Evolutionary conservation across 2,329 filamentous ascomycete species (phyloP), one percentile per base, ranked within the genome.

Genomic region (Didymella arachidicola): DNA sequence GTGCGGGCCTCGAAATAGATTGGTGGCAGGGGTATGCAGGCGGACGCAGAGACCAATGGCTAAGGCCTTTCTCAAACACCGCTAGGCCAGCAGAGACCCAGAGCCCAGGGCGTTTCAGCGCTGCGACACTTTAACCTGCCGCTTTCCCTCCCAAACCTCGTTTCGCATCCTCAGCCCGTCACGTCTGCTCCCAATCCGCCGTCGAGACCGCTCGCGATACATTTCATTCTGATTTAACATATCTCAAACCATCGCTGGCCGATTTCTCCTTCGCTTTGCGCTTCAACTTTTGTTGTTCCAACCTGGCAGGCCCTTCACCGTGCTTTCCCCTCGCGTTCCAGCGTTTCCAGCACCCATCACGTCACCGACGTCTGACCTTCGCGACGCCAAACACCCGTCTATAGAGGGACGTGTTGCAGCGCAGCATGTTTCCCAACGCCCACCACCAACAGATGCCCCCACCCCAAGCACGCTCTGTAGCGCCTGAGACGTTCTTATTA

Each of bases 401-500:
- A 68, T 42, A 72, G 61, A 71, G 66, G 64, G 70, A 61, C 71
- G 69, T 73, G 70, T 73, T 74, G 74, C 74, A 73, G 70, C 62
- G 68, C 71, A 77, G 57, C 76, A 83, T 83, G 80, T 83, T 82
- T 75, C 77, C 80, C 64, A 77, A 68, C 69, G 66, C 76, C 61
- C 90, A 93, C 68, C 75, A 83, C 82, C 86, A 90, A 74, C 85
- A 89, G 69, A 97, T 97, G 92, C 90, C 91, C 71, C 89, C 91
- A 73, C 91, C 91, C 64, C 93, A 97, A 82, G 75, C 79, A 64
- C 78, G 81, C 44, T 79, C 79, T 32, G 80, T 83, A 64, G 97
- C 97, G 80, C 95, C 95, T 69, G 95, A 99, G 84, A 98, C 95
- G 39, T 99, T 99, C 77, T 94, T 99, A 89, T 86, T 99, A 78